Percentiles rank a stretch among this genome's conserved stretches.
Evolutionary conservation across 192 early-diverging fungal species (phyloP).

Genomic region (Linnemannia schmuckeri): DNA sequence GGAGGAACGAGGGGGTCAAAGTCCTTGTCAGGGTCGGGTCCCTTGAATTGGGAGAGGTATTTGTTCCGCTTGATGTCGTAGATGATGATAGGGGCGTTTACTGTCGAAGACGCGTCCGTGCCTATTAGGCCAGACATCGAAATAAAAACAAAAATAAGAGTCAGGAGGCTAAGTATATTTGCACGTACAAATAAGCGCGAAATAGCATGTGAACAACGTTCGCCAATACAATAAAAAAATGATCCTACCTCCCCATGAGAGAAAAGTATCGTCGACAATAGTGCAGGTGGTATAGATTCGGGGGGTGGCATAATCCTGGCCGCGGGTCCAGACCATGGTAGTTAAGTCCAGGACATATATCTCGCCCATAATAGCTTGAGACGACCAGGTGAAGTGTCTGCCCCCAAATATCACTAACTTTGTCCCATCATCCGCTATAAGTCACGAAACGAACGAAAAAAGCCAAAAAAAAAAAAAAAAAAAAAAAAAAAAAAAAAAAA

Average conservation of each 20-base stretch:
- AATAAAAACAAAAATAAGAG: background rate
- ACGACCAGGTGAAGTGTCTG: background rate
- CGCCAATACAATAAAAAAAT: background rate
- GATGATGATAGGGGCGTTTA: background rate
- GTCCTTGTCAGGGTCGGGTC: slow-evolving; percentile 11
- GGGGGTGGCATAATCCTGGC: background rate
- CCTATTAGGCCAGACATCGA: background rate
- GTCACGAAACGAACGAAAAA: too few species aligned
- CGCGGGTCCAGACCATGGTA: slow-evolving; percentile 13
- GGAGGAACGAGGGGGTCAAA: background rate
- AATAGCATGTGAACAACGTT: background rate
- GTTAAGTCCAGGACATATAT: slow-evolving; percentile 5
- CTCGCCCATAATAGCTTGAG: background rate
- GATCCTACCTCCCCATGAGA: slow-evolving; percentile 19
- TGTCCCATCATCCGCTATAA: slow-evolving; percentile 15
- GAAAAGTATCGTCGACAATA: slow-evolving; percentile 1
- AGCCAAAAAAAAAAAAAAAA: background rate
- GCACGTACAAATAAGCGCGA: background rate
- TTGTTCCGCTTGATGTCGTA: slow-evolving; percentile 22
- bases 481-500: background rate
- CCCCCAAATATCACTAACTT: slow-evolving; percentile 15
- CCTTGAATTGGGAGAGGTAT: slow-evolving; percentile 10
- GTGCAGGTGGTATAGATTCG: slow-evolving; percentile 5
- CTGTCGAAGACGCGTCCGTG: background rate
- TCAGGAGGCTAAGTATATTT: too few species aligned